Base-by-base conservation (phyloP, 257 asterid species). In the Nicotiana otophora region DNA sequence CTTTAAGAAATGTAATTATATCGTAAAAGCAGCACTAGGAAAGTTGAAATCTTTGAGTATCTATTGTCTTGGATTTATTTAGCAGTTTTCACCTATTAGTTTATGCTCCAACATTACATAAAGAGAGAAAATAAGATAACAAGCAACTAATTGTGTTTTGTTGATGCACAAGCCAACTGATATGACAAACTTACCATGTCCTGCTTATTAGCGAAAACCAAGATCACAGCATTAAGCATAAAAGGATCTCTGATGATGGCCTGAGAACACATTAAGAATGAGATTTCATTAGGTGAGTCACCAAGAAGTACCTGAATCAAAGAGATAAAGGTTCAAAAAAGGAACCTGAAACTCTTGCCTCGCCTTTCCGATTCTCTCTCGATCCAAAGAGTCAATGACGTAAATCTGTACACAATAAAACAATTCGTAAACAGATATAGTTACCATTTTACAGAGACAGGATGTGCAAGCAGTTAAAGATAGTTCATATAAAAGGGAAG, bases 141-240 rank as follows among this genome's bases (percentile, higher is more conserved):
- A 48, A 51, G 61, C 1, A 23, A 74, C 39, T 3, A 26, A 26
- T 26, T 46, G 79, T 7, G 14, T 23, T 72, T 72, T 72, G 39
- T 14, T 2, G 61, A 46, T 46, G 79, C 39, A 20, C 14, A 42
- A 46, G 51, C 23, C 62, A 58, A 48, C 23, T 46, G 62, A 74
- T 74, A 7, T 48, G 16, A 33, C 54, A 53, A 65, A 60, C 91
- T 81, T 91, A 95, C 99, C 99, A 95, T 94, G 91, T 95, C 99
- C 87, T 95, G 99, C 84, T 95, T 95, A 89, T 95, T 95, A 12
- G 99, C 99, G 3, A 81, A 81, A 65, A 81, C 83, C 63, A 81
- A 81, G 66, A 81, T 81, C 23, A 66, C 83, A 28, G 83, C 83
- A 81, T 81, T 81, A 65, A 81, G 83, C 83, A 81, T 81, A 81